Evolutionary conservation across 495 filamentous ascomycete genomes (phyloP).

Genomic region (Trichoderma virens): DNA sequence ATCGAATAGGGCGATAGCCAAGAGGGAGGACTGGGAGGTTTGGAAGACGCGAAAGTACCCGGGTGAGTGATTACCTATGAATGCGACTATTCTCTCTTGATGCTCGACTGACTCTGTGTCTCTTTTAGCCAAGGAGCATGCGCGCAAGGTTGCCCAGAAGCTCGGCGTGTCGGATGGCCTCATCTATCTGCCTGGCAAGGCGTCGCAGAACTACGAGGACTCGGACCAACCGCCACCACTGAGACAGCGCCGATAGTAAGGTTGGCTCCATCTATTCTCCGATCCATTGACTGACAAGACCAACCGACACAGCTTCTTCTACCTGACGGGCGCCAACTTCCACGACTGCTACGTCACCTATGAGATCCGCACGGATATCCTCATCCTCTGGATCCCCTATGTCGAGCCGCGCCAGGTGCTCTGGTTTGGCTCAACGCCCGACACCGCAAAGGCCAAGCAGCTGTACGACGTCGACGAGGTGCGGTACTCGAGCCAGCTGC

Average conservation of each 20-base stretch:
- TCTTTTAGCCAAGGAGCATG: constrained; percentile 67
- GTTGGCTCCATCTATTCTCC: background rate
- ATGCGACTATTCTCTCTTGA: background rate
- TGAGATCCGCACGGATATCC: constrained; percentile 46
- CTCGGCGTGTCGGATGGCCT: constrained; percentile 56
- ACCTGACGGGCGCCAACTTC: constrained; percentile 54
- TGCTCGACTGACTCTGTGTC: background rate
- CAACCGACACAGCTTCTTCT: constrained; percentile 49
- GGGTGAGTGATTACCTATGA: constrained; percentile 22
- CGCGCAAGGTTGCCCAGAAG: constrained; percentile 59
- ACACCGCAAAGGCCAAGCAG: constrained; percentile 40
- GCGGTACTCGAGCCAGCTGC: constrained; percentile 29
- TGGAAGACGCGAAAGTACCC: constrained; percentile 21
- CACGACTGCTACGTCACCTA: constrained; percentile 56
- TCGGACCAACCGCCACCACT: constrained; percentile 53
- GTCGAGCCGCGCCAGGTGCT: constrained; percentile 48
- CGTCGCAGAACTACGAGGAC: constrained; percentile 45
- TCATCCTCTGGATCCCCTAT: constrained; percentile 55
- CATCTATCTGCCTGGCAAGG: constrained; percentile 49
- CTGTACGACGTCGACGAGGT: constrained; percentile 47
- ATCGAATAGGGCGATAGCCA: background rate
- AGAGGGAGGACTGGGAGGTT: background rate
- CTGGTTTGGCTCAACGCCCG: constrained; percentile 52
- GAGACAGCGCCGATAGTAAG: constrained; percentile 56
- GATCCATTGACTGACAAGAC: background rate